phyloP scores from a whole-genome alignment of 495 filamentous ascomycete genomes.

The Neurospora tetrasperma region DNA sequence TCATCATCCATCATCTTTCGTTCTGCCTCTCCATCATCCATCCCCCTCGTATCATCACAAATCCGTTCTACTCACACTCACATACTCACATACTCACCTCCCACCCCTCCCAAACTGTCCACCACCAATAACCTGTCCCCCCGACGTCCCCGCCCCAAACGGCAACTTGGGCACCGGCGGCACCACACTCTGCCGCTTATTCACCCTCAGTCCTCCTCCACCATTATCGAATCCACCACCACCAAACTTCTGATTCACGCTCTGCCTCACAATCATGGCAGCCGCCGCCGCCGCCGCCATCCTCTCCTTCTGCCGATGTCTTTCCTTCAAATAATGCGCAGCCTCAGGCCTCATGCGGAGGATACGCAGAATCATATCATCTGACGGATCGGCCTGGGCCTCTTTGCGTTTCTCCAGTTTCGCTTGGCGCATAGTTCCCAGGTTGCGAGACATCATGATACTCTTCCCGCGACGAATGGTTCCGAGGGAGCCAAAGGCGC shows the following conservation, averaged over 20 bases:
- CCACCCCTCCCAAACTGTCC: neutral
- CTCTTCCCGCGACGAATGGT: constrained; percentile 75
- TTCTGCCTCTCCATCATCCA: neutral
- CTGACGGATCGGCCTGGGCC: constrained; percentile 90
- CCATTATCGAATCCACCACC: neutral
- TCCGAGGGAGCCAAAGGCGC: constrained; percentile 58
- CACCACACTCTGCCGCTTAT: accelerated
- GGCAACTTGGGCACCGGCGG: neutral
- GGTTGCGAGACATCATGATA: constrained; percentile 88
- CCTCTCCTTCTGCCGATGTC: constrained; percentile 87
- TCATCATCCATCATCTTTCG: neutral
- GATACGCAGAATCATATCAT: constrained; percentile 97
- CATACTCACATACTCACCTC: neutral
- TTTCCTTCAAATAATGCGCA: constrained; percentile 76
- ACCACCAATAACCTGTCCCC: neutral
- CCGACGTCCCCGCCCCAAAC: neutral
- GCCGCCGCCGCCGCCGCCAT: constrained; percentile 83
- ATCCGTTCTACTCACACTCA: no score
- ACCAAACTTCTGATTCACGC: constrained; percentile 48
- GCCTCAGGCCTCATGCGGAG: constrained; percentile 94
- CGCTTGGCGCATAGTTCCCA: constrained; percentile 90
- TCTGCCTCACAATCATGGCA: constrained; percentile 90
- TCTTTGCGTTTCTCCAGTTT: constrained; percentile 95
- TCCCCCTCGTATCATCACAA: neutral
- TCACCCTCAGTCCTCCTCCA: neutral